These are phyloP conservation scores for Bretschneidera sinensis DNA, from an alignment of 345 rosid genomes.

Conservation along the genomic window DNA sequence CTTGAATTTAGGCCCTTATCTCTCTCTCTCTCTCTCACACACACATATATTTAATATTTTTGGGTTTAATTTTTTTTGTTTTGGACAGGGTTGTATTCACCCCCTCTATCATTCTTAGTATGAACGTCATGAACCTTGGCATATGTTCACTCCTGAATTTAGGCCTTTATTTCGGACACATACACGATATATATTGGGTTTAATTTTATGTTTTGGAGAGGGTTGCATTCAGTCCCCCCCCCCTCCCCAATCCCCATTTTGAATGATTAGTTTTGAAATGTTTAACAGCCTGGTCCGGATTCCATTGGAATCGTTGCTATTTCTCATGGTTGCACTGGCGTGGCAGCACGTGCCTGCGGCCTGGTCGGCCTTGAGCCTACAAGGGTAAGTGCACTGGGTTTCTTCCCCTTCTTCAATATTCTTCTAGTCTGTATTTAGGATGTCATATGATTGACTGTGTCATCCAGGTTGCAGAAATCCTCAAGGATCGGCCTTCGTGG, in stretches of 20 bases:
- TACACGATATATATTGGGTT: background rate
- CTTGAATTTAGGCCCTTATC: no score
- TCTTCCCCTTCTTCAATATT: background rate
- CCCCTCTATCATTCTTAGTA: no score
- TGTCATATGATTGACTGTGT: background rate
- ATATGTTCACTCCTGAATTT: background rate
- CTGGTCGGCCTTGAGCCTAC: constrained; percentile 99
- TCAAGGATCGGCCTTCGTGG: constrained; percentile 99
- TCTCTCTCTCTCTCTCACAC: no score
- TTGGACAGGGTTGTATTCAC: no score
- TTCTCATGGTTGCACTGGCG: constrained; percentile 99
- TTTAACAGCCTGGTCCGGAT: constrained; percentile 99
- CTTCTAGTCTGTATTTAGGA: background rate
- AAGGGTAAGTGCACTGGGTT: constrained; percentile 55
- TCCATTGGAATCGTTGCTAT: constrained; percentile 99
- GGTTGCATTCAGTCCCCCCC: no score
- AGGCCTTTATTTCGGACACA: no score
- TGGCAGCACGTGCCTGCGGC: constrained; percentile 99
- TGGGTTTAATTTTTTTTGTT: no score
- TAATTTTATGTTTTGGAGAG: no score
- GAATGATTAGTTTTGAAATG: no score
- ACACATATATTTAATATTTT: no score
- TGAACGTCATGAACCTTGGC: background rate
- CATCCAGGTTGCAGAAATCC: constrained; percentile 93
- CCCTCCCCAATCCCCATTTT: no score